Evolutionary conservation across 176 grass and related monocot species (phyloP), one percentile per base, ranked within the genome.

Genomic region (Avena eriantha): DNA sequence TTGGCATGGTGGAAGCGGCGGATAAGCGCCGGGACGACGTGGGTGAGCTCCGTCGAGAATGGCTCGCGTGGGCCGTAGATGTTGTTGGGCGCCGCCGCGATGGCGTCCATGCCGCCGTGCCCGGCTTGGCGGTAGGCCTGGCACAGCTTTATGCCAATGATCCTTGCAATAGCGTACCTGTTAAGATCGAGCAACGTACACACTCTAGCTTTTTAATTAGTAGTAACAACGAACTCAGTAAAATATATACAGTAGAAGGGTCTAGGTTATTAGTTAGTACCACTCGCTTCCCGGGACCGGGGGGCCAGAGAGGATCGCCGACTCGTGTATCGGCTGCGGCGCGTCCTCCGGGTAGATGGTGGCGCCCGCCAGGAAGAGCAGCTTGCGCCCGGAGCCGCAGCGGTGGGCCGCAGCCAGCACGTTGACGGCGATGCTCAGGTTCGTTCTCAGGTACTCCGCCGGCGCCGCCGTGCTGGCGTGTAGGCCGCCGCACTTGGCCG

Each of bases 1-100:
- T 93, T 94, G 31, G 95, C 92, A n/a, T 73, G 16, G 87, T 97
- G 95, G 83, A 97, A 94, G 3, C 95, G 88, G 34, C 95, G 85
- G 72, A 97, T 91, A 8, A 97, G 95, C 31, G 88, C 92, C 1
- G 92, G 90, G 31, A 97, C 77, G 10, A 94, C 95, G 68, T 89
- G 87, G 6, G 87, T 41, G n/a, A 10, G 2, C 75, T 89, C 87
- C 19, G 64, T 13, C 24, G 87, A 89, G 92, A 93, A 93, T 46
- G 84, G 84, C 16, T 91, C 69, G 0, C 78, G 86, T 10, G 80
- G 92, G 4, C 92, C 92, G 59, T 91, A 94, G 43, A 94, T 53
- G 69, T 94, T 94, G 34, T 85, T 94, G 10, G 86, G 89, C 51
- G 82, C 63, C 35, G 60, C 89, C 45, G 58, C 82, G 83, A 94